Percentiles rank a stretch among this genome's conserved stretches.
phyloP scores from a whole-genome alignment of 139 green algal species.

The Coelastrella sp. region DNA sequence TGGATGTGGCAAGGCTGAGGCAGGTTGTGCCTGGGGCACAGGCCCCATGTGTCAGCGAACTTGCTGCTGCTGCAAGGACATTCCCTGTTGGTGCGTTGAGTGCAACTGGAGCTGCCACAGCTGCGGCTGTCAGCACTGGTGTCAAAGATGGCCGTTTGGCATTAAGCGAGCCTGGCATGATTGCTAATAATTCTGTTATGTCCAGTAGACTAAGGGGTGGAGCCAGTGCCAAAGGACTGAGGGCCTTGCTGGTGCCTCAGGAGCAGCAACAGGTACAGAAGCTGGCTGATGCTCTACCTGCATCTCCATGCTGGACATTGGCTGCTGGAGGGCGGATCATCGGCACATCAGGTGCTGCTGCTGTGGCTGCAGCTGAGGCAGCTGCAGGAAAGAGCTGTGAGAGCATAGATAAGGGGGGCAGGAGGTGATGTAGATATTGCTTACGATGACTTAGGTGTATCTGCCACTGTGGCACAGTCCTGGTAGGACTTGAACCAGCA shows the following conservation, averaged over 20 bases:
- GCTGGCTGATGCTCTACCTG: background rate
- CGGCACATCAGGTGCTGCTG: background rate
- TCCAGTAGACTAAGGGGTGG: background rate
- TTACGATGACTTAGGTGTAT: too few species aligned
- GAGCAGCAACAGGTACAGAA: background rate
- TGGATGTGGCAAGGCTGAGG: slow-evolving; percentile 26
- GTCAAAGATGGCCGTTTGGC: background rate
- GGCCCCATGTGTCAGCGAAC: slow-evolving; percentile 35
- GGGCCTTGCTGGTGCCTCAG: background rate
- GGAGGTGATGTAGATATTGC: background rate
- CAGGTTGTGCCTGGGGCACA: slow-evolving; percentile 21
- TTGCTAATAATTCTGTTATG: background rate
- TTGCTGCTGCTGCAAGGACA: slow-evolving; percentile 26
- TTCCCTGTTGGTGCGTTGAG: slow-evolving; percentile 9
- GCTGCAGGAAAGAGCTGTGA: background rate
- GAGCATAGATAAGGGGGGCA: background rate
- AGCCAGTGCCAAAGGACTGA: background rate
- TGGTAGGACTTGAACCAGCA: too few species aligned
- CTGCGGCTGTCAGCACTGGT: background rate
- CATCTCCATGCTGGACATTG: background rate
- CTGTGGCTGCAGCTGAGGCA: background rate
- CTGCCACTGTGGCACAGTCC: too few species aligned
- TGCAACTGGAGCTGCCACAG: background rate
- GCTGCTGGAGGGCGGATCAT: background rate
- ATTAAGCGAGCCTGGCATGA: background rate